These are phyloP conservation scores for Debaryomyces fabryi DNA, from an alignment of 1,139 yeast genomes.

Conservation along the genomic window DNA sequence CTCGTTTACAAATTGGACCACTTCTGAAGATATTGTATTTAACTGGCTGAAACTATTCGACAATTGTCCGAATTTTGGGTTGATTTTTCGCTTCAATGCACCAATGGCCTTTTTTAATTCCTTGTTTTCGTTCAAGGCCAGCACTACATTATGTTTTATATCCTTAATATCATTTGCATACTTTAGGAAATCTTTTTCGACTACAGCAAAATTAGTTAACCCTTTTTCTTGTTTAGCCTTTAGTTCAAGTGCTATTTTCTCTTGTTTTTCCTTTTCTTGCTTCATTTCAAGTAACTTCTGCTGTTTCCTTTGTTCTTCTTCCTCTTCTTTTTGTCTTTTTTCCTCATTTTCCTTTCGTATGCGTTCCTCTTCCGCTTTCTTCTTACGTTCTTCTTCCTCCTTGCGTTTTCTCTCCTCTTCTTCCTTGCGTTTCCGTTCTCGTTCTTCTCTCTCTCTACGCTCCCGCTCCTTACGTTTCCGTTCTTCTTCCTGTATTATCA, in stretches of 20 bases:
- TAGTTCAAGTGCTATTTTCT: slow-evolving; percentile 16
- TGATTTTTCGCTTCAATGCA: slow-evolving; percentile 65
- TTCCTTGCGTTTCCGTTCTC: slow-evolving; percentile 17
- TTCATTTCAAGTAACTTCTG: slow-evolving; percentile 8
- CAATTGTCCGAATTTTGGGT: slow-evolving; percentile 89
- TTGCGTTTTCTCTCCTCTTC: slow-evolving; percentile 17
- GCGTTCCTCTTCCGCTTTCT: slow-evolving; percentile 18
- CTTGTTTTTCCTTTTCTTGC: slow-evolving; percentile 19
- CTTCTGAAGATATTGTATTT: slow-evolving; percentile 50
- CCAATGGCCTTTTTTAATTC: slow-evolving; percentile 48
- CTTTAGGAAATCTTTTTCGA: slow-evolving; percentile 51
- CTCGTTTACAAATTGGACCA: slow-evolving; percentile 49
- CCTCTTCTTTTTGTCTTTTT: slow-evolving; percentile 16
- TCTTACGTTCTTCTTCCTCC: slow-evolving; percentile 16
- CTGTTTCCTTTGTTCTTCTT: slow-evolving; percentile 12
- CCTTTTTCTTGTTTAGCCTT: slow-evolving; percentile 19
- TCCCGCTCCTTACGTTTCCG: slow-evolving; percentile 18
- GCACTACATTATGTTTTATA: slow-evolving; percentile 62
- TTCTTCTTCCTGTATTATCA: slow-evolving; percentile 22
- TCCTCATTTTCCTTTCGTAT: slow-evolving; percentile 12
- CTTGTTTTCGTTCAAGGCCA: slow-evolving; percentile 44
- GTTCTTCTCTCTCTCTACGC: slow-evolving; percentile 15
- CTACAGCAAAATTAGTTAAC: slow-evolving; percentile 37
- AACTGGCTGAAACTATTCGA: slow-evolving; percentile 72
- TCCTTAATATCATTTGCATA: slow-evolving; percentile 59